A percentile compares a stretch with the other conserved stretches of the same genome.
Evolutionary conservation across 352 stramenopile genomes (phyloP).

Genomic region (Peronosclerospora sorghi): DNA sequence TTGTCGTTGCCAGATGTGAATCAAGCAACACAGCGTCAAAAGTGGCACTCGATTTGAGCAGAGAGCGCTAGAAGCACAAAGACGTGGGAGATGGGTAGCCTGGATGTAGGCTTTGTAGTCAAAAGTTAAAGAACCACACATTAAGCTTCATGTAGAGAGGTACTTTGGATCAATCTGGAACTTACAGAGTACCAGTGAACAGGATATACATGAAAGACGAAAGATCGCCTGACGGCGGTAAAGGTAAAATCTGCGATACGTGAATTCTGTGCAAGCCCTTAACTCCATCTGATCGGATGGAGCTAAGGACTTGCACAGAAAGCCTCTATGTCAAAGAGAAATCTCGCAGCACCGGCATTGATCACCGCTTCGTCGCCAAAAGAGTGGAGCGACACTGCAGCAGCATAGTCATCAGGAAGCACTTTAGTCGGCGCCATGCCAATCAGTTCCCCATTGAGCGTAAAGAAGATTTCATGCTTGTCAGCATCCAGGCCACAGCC

Average conservation of each 20-base stretch:
- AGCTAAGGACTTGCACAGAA: constrained; percentile 82
- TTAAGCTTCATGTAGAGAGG: no score
- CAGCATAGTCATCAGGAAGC: constrained; percentile 49
- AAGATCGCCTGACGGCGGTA: constrained; percentile 22
- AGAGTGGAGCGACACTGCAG: constrained; percentile 66
- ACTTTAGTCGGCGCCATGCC: constrained; percentile 32
- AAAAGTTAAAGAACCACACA: no score
- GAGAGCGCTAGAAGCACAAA: not conserved
- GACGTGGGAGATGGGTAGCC: no score
- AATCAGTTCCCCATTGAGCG: constrained; percentile 58
- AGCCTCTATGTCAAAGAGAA: constrained; percentile 77
- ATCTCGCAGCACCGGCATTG: constrained; percentile 61
- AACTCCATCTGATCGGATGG: constrained; percentile 10
- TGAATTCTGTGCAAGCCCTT: constrained; percentile 45
- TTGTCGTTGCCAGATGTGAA: no score
- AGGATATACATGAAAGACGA: constrained; percentile 7
- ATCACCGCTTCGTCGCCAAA: constrained; percentile 61
- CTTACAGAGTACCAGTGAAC: no score
- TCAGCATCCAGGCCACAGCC: constrained; percentile 61
- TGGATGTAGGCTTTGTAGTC: no score
- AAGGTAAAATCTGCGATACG: constrained; percentile 9
- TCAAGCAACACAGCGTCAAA: constrained; percentile 6
- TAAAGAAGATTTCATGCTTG: constrained; percentile 65
- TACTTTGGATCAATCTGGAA: no score
- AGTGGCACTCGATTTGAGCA: no score